These are phyloP conservation scores for Schizothecium vesticola DNA, from an alignment of 495 filamentous ascomycete genomes.

Conservation along the genomic window DNA sequence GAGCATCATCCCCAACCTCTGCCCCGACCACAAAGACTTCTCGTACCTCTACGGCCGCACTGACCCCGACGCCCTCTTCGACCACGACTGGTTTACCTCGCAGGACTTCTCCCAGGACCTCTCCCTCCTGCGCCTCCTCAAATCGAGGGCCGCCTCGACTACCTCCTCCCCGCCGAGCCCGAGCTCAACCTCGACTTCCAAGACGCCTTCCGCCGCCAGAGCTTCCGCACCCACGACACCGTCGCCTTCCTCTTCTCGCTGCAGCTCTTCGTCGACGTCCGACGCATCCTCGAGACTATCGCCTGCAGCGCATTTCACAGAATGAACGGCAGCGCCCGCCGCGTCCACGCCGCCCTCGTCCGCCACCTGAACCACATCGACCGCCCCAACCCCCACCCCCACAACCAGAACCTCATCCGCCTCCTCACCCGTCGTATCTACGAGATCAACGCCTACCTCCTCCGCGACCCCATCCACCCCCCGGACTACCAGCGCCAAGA, in stretches of 20 bases:
- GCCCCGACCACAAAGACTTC: background rate
- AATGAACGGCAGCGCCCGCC: background rate
- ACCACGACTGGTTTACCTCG: background rate
- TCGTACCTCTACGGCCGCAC: slow-evolving; percentile 20
- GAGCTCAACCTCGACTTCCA: slow-evolving; percentile 19
- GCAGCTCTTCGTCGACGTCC: slow-evolving; percentile 27
- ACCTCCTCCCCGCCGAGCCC: slow-evolving; percentile 16
- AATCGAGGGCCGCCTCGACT: background rate
- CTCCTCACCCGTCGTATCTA: slow-evolving; percentile 13
- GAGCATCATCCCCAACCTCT: background rate
- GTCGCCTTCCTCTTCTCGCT: slow-evolving; percentile 20
- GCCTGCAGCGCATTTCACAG: background rate
- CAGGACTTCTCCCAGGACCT: background rate
- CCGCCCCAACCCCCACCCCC: background rate
- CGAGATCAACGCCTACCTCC: slow-evolving; percentile 18
- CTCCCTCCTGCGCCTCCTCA: background rate
- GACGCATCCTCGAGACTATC: slow-evolving; percentile 22
- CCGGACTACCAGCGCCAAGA: slow-evolving; percentile 4
- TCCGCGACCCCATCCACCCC: slow-evolving; percentile 18
- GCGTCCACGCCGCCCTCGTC: background rate
- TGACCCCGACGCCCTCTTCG: background rate
- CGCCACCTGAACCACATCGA: background rate
- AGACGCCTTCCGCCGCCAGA: background rate
- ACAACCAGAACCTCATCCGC: background rate
- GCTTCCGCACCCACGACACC: slow-evolving; percentile 4